These are phyloP conservation scores for Alnus rubra DNA, from an alignment of 306 rosid species.

Conservation along the genomic window DNA sequence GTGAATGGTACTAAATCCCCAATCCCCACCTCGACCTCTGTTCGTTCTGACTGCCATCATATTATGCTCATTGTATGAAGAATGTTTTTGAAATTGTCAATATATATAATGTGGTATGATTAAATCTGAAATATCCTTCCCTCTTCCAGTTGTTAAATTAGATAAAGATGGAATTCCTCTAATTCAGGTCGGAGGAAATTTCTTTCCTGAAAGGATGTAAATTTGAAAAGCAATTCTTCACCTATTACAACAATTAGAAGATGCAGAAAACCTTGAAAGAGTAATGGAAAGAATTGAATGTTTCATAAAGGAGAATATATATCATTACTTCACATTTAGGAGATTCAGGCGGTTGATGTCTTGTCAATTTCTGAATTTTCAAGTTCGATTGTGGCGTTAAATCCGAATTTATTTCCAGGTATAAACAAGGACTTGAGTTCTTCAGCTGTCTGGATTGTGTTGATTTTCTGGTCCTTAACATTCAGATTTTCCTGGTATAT, in stretches of 20 bases:
- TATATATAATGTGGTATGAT: too few relatives aligned
- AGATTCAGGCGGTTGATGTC: slow-evolving; percentile 18
- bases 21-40: too few relatives aligned
- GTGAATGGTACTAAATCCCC: too few relatives aligned
- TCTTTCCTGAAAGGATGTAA: background rate
- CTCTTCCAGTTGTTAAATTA: too few relatives aligned
- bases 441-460: slow-evolving; percentile 63
- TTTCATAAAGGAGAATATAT: background rate
- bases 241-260: background rate
- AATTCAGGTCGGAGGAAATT: too few relatives aligned
- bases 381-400: slow-evolving; percentile 64
- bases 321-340: background rate
- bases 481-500: slow-evolving; percentile 65
- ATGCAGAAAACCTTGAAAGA: background rate
- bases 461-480: slow-evolving; percentile 69
- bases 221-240: background rate
- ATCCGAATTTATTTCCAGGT: slow-evolving; percentile 69
- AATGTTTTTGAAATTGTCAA: too few relatives aligned
- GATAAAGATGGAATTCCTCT: too few relatives aligned
- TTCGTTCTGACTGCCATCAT: too few relatives aligned
- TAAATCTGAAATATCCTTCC: too few relatives aligned
- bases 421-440: slow-evolving; percentile 57
- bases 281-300: background rate
- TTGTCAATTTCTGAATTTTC: slow-evolving; percentile 34
- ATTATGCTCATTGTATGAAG: too few relatives aligned